Percentiles rank a stretch among this genome's conserved stretches.
Evolutionary conservation across 2,329 filamentous ascomycete genomes (phyloP).

Genomic region (Aspergillus sp.): DNA sequence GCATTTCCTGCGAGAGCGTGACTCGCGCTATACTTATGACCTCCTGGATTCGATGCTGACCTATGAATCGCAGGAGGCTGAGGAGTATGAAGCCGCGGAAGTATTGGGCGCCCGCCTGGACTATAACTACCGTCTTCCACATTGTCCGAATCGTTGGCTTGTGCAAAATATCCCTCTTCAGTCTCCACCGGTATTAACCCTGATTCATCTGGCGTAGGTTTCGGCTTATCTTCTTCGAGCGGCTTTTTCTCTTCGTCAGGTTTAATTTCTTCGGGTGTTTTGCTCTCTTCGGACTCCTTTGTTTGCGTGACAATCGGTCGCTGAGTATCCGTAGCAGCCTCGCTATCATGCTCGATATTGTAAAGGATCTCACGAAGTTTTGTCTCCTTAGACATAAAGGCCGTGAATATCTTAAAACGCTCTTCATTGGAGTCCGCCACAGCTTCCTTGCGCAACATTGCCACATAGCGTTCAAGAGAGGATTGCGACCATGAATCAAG

Average conservation of each 20-base stretch:
- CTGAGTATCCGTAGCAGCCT: conserved; percentile 18
- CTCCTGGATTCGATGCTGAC: conserved; percentile 26
- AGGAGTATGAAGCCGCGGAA: conserved; percentile 29
- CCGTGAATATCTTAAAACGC: conserved; percentile 54
- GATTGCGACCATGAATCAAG: conserved; percentile 59
- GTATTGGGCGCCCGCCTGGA: conserved; percentile 53
- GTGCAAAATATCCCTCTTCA: conserved; percentile 18
- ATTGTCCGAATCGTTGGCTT: conserved; percentile 16
- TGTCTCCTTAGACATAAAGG: conserved; percentile 50
- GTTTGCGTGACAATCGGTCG: conserved; percentile 10
- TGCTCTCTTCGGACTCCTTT: conserved; percentile 9
- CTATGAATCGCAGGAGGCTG: conserved; percentile 21
- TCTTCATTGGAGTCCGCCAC: conserved; percentile 49
- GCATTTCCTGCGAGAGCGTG: conserved; percentile 3
- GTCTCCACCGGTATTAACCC: conserved; percentile 36
- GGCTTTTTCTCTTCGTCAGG: neutral
- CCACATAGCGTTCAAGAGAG: conserved; percentile 55
- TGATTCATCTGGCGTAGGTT: conserved; percentile 25
- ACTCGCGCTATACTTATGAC: conserved; percentile 6
- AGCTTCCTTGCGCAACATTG: conserved; percentile 55
- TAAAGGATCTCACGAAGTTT: conserved; percentile 50
- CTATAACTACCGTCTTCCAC: conserved; percentile 47
- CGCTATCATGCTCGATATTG: conserved; percentile 46
- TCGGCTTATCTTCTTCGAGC: conserved; percentile 7
- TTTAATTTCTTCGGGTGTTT: neutral